Base-by-base conservation (phyloP, 2,329 filamentous ascomycete species). In the Scedosporium minutisporum region DNA sequence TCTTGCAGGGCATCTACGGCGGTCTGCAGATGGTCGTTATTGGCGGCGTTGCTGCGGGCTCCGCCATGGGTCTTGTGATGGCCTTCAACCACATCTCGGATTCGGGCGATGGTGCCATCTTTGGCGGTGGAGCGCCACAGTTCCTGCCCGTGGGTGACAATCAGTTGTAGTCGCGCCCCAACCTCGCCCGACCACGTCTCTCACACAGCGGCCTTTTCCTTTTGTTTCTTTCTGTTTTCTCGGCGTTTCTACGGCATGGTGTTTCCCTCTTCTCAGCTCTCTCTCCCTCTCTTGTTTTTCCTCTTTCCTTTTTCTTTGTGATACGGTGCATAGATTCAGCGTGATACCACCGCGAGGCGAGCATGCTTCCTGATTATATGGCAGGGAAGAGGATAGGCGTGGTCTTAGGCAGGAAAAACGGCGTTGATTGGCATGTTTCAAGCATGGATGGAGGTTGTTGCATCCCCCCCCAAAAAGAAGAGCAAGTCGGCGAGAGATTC, bases 21-120 rank as follows among this genome's bases (percentile, higher is more conserved):
- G 75, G 74, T 4, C 64, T 74, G 3, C 72, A 77, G 65, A 77
- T 77, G 75, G 71, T 77, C 6, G 60, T 74, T n/a, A 73, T 77
- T 1, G 75, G 75, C 1, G 69, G 70, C 55, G 68, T 70, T 4
- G 75, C 75, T 3, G 75, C 75, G 0, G 74, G 66, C 2, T 71
- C 71, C 18, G 74, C 74, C 0, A 76, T 76, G 75, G 75, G 73
- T 5, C 66, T 77, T 25, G 73, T 77, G 7, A 67, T 66, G 63
- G 62, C 65, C 2, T 68, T 68, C 57, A 65, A 67, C 25, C 58
- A 62, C 21, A 51, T 67, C 16, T 61, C 59, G 4, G 46, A 41
- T 16, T 14, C 25, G 1, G 29, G 4, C 27, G 25, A 33, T 21
- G 23, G 23, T 6, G 25, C 16, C 27, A n/a, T 58, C 16, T 33